Conservation (phyloP, 2,329 filamentous ascomycete species). For the Aspergillus melleus region DNA sequence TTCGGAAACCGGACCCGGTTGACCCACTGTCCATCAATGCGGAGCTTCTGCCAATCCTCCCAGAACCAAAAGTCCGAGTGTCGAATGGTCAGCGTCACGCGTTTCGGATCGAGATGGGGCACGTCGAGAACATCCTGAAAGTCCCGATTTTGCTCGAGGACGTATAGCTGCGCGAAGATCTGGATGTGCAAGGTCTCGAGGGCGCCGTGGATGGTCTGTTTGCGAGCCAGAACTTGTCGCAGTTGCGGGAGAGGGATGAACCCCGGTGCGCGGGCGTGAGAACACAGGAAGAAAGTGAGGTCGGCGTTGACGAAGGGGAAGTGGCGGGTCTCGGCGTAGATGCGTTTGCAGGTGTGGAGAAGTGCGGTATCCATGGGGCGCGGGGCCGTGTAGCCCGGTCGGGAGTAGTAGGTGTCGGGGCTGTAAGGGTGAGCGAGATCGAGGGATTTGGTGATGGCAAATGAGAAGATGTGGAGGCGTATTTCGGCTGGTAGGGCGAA, state of each 20-base stretch:
- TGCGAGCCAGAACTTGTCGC: conserved; percentile 9
- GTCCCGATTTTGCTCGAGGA: conserved; percentile 30
- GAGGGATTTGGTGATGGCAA: conserved; percentile 41
- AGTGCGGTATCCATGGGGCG: conserved; percentile 40
- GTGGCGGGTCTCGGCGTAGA: conserved; percentile 47
- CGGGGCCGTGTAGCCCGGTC: conserved; percentile 44
- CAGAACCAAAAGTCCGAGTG: conserved; percentile 54
- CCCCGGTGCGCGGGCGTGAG: conserved; percentile 31
- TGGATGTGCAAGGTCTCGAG: conserved; percentile 36
- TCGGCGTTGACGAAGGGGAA: conserved; percentile 43
- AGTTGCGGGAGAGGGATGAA: too few species aligned
- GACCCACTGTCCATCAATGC: conserved; percentile 42
- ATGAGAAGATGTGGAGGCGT: conserved; percentile 49
- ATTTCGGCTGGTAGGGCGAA: conserved; percentile 52
- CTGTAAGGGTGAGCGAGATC: conserved; percentile 31
- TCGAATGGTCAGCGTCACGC: conserved; percentile 48
- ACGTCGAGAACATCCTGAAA: conserved; percentile 29
- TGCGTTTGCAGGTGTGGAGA: conserved; percentile 44
- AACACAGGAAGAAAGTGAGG: conserved; percentile 41
- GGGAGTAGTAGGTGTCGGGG: conserved; percentile 37
- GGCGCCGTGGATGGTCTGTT: conserved; percentile 22
- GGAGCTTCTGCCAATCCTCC: conserved; percentile 40
- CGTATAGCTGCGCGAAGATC: conserved; percentile 48
- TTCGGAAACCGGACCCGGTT: conserved; percentile 26
- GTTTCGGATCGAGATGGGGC: conserved; percentile 34